Evolutionary conservation across 495 filamentous ascomycete species (phyloP).

Genomic region (Hypoxylon lenormandii): DNA sequence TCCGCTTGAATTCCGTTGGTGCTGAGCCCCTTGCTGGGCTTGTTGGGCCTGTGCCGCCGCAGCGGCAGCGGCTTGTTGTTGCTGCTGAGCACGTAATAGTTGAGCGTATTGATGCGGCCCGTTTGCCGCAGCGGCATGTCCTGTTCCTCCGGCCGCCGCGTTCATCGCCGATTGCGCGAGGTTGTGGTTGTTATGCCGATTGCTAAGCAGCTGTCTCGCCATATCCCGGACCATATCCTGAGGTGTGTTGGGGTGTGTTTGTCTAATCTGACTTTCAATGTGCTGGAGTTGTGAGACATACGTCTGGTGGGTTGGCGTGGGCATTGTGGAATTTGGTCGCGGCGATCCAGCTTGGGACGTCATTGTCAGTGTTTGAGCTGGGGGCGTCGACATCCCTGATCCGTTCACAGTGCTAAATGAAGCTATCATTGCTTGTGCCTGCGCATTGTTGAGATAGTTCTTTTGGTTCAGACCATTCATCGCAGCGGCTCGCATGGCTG

Average conservation of each 20-base stretch:
- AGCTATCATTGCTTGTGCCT: conserved; percentile 59
- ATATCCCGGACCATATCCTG: conserved; percentile 56
- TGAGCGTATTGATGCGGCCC: conserved; percentile 77
- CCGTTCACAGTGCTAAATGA: conserved; percentile 55
- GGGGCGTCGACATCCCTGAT: conserved; percentile 56
- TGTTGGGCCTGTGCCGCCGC: conserved; percentile 45
- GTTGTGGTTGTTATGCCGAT: conserved; percentile 48
- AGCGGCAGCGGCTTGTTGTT: conserved; percentile 51
- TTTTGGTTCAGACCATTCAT: conserved; percentile 67
- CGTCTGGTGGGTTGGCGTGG: conserved; percentile 48
- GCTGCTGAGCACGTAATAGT: conserved; percentile 77
- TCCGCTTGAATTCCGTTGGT: conserved; percentile 60
- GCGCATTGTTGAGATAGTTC: conserved; percentile 58
- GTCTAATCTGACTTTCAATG: conserved; percentile 54
- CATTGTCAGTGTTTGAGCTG: conserved; percentile 54
- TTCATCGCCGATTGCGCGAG: conserved; percentile 73
- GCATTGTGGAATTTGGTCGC: conserved; percentile 50
- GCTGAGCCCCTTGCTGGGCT: conserved; percentile 45
- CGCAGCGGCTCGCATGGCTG: conserved; percentile 58
- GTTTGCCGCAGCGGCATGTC: conserved; percentile 51
- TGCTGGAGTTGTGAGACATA: conserved; percentile 59
- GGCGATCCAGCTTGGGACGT: conserved; percentile 55
- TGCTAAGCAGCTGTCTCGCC: conserved; percentile 44
- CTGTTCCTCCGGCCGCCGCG: conserved; percentile 68
- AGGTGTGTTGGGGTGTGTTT: conserved; percentile 45